Evolutionary conservation across 2,329 filamentous ascomycete genomes (phyloP).

Genomic region (Aspergillus quadricinctus): DNA sequence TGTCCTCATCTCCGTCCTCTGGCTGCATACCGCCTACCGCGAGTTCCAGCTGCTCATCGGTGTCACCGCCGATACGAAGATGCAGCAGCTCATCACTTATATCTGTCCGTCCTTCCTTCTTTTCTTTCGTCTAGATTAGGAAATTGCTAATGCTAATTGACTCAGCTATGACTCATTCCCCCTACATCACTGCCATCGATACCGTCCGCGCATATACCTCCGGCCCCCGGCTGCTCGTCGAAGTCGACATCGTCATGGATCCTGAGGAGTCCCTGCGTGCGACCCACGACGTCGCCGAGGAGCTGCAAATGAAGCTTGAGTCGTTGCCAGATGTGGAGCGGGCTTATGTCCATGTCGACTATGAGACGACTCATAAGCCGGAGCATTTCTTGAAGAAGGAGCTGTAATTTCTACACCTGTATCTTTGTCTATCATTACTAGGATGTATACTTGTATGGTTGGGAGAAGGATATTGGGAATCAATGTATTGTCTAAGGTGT

Average conservation of each 20-base stretch:
- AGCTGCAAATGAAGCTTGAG: constrained; percentile 90
- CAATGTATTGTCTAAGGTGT: not conserved
- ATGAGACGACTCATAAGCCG: constrained; percentile 91
- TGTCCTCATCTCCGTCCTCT: constrained; percentile 70
- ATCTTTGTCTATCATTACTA: too few relatives aligned
- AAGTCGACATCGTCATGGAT: constrained; percentile 95
- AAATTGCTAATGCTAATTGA: constrained; percentile 2
- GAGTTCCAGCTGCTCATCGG: constrained; percentile 93
- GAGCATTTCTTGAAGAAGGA: constrained; percentile 72
- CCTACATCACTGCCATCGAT: constrained; percentile 78
- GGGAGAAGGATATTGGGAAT: not conserved
- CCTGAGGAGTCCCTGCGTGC: constrained; percentile 65
- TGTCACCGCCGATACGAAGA: constrained; percentile 77
- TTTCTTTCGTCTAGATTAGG: not conserved
- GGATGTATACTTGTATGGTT: too few relatives aligned
- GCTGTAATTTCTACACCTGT: constrained; percentile 35
- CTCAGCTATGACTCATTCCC: constrained; percentile 75
- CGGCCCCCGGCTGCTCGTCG: constrained; percentile 82
- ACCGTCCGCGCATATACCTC: constrained; percentile 93
- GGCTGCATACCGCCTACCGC: constrained; percentile 77
- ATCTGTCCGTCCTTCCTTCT: constrained; percentile 47
- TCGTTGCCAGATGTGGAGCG: constrained; percentile 86
- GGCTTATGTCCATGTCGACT: constrained; percentile 95
- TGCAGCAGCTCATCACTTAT: constrained; percentile 92
- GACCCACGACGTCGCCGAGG: constrained; percentile 91